A percentile compares a stretch with the other conserved stretches of the same genome.
These are phyloP conservation scores for Catharanthus roseus DNA, from an alignment of 257 asterid species.

Conservation along the genomic window DNA sequence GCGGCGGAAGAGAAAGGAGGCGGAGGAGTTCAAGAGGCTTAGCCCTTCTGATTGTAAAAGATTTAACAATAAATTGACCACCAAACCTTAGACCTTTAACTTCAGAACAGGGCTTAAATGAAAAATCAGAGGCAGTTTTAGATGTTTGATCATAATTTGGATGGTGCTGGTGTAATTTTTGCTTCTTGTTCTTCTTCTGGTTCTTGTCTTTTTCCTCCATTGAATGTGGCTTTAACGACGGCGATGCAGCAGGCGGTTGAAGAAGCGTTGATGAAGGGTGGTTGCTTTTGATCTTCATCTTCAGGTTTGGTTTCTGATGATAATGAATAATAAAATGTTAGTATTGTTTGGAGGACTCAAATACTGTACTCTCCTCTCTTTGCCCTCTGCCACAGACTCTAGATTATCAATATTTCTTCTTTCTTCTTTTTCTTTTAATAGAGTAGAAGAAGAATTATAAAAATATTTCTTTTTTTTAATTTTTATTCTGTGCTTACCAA, in stretches of 20 bases:
- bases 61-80: conserved; percentile 85
- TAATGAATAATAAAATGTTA: background rate
- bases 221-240: conserved; percentile 13
- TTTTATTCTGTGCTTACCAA: too few relatives aligned
- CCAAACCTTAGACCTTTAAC: conserved; percentile 94
- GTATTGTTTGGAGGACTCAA: background rate
- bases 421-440: too few relatives aligned
- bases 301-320: conserved; percentile 6
- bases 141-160: conserved; percentile 62
- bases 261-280: conserved; percentile 8
- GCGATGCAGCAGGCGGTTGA: conserved; percentile 1
- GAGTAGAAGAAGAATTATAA: too few relatives aligned
- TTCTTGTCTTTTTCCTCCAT: conserved; percentile 47
- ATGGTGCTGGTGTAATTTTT: conserved; percentile 60
- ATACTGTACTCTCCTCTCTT: background rate
- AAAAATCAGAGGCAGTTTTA: conserved; percentile 48
- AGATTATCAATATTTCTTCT: background rate
- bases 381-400: background rate
- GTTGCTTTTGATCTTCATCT: conserved; percentile 14
- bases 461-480: too few relatives aligned
- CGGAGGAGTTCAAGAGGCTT: conserved; percentile 60
- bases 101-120: conserved; percentile 60
- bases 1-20: conserved; percentile 70
- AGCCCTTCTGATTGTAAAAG: conserved; percentile 89
- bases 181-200: conserved; percentile 59